These are phyloP conservation scores for Dentipellis fragilis DNA, from an alignment of 768 basidiomycete species.

Conservation along the genomic window DNA sequence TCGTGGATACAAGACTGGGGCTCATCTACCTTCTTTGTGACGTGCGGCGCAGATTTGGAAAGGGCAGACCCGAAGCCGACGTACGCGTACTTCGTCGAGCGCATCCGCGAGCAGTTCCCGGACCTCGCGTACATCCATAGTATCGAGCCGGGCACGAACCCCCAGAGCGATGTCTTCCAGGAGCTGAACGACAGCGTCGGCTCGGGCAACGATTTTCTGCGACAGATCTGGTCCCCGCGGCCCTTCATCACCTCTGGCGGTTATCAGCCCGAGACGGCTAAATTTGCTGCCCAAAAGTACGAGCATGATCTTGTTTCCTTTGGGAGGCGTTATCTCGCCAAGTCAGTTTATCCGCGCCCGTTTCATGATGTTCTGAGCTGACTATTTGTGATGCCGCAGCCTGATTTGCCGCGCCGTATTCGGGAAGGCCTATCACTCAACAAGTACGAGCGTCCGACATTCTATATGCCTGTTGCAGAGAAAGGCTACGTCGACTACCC, in stretches of 20 bases:
- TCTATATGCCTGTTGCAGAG: background rate
- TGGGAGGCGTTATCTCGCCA: background rate
- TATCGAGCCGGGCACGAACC: background rate
- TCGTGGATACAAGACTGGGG: background rate
- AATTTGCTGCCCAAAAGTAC: constrained; percentile 10
- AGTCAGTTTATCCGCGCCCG: too few relatives aligned
- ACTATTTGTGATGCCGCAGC: too few relatives aligned
- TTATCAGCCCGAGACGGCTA: constrained; percentile 13
- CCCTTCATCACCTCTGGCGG: constrained; percentile 17
- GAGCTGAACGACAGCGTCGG: background rate
- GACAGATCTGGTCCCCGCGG: constrained; percentile 16
- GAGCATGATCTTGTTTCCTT: background rate
- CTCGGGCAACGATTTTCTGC: constrained; percentile 13
- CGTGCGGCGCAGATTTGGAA: constrained; percentile 2
- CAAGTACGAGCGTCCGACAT: constrained; percentile 1
- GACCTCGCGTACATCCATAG: background rate
- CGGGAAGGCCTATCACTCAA: background rate
- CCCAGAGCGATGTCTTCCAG: background rate
- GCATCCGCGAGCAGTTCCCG: constrained; percentile 16
- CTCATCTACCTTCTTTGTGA: too few relatives aligned
- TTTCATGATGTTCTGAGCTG: too few relatives aligned
- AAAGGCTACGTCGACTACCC: constrained; percentile 9
- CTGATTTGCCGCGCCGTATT: constrained; percentile 10
- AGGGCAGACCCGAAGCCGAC: constrained; percentile 16
- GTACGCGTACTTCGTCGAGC: constrained; percentile 16